These are phyloP conservation scores for Pichia cabralensis DNA, from an alignment of 805 yeast species.

Conservation along the genomic window DNA sequence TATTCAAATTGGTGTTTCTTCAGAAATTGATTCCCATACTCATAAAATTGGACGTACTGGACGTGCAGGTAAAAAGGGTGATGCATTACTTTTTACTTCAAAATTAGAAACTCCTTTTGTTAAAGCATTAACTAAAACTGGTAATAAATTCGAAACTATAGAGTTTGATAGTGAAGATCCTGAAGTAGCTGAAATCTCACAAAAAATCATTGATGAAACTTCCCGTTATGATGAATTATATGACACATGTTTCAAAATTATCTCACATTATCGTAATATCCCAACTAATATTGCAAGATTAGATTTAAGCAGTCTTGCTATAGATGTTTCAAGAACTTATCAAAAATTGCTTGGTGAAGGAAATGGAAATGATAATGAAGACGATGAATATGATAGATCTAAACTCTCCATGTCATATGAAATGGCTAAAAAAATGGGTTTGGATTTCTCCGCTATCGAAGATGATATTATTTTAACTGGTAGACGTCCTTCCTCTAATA, in stretches of 20 bases:
- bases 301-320: constrained; percentile 22
- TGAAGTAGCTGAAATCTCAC: constrained; percentile 26
- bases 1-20: constrained; percentile 70
- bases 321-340: constrained; percentile 26
- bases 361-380: constrained; percentile 5
- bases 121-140: constrained; percentile 38
- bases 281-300: constrained; percentile 23
- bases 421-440: constrained; percentile 19
- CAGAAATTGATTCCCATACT: constrained; percentile 67
- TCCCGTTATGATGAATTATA: constrained; percentile 9
- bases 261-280: constrained; percentile 15
- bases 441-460: constrained; percentile 18
- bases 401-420: constrained; percentile 9
- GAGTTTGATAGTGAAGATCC: constrained; percentile 30
- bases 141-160: constrained; percentile 41
- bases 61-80: constrained; percentile 77
- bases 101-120: constrained; percentile 49
- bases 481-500: constrained; percentile 9
- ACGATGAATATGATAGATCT: constrained; percentile 10
- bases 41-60: constrained; percentile 97
- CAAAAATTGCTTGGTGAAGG: constrained; percentile 16
- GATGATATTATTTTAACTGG: constrained; percentile 26
- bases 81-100: constrained; percentile 51
- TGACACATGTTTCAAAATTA: constrained; percentile 10
- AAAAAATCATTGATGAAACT: constrained; percentile 16